A percentile compares a stretch with the other conserved stretches of the same genome.
Conservation (phyloP, 495 filamentous ascomycete genomes). For the Hypoxylon lienhwacheense region DNA sequence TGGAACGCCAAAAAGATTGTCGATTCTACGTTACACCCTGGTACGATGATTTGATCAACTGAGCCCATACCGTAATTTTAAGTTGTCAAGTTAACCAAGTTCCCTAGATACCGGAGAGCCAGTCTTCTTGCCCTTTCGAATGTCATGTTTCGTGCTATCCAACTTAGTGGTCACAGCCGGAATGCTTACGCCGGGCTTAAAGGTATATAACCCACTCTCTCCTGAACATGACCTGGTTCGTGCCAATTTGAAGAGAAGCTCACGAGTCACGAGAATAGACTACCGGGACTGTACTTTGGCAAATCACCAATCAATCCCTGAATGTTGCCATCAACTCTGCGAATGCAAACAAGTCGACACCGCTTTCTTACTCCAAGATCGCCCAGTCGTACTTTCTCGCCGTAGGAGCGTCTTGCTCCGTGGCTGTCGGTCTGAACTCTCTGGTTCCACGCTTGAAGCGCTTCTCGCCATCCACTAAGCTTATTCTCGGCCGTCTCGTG, state of each 20-base stretch:
- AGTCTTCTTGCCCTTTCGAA: constrained; percentile 92
- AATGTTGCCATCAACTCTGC: constrained; percentile 97
- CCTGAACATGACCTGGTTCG: neutral
- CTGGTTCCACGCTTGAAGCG: constrained; percentile 82
- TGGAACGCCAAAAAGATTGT: constrained; percentile 97
- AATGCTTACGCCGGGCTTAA: constrained; percentile 88
- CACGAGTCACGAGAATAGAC: constrained; percentile 56
- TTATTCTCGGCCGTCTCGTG: constrained; percentile 78
- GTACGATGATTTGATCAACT: constrained; percentile 47
- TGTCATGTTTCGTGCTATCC: constrained; percentile 93
- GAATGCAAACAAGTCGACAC: constrained; percentile 95
- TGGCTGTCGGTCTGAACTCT: constrained; percentile 88
- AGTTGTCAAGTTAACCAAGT: constrained; percentile 23
- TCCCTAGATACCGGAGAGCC: constrained; percentile 80
- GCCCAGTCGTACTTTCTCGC: constrained; percentile 88
- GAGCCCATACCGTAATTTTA: neutral
- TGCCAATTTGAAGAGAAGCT: neutral
- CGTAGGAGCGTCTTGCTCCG: constrained; percentile 87
- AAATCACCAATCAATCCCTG: constrained; percentile 94
- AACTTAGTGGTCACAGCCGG: constrained; percentile 96
- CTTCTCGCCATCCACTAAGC: constrained; percentile 69
- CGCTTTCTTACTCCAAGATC: constrained; percentile 76
- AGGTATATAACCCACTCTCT: constrained; percentile 47
- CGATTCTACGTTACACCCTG: constrained; percentile 93
- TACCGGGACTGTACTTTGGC: constrained; percentile 88